Conservation (phyloP, 2,329 filamentous ascomycete species). For the Aspergillus sp. region DNA sequence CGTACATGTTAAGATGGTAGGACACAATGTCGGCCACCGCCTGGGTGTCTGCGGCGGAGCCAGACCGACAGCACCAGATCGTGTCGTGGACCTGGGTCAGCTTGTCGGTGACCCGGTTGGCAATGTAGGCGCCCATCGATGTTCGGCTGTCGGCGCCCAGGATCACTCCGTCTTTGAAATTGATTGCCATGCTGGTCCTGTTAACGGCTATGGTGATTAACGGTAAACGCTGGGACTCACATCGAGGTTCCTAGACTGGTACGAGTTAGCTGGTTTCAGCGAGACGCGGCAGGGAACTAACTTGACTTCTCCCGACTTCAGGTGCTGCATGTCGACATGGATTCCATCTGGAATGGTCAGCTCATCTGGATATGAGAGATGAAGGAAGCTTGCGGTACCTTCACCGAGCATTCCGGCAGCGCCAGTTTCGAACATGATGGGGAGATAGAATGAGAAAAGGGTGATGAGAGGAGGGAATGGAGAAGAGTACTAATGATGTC, state of each 20-base stretch:
- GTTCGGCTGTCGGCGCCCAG: conserved; percentile 93
- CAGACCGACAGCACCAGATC: conserved; percentile 98
- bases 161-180: conserved; percentile 97
- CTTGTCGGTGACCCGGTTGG: conserved; percentile 98
- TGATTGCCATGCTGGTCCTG: conserved; percentile 78
- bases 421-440: conserved; percentile 33
- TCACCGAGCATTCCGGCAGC: conserved; percentile 37
- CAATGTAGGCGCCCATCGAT: conserved; percentile 95
- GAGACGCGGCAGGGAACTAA: conserved; percentile 52
- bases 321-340: conserved; percentile 94
- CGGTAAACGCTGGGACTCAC: too few species aligned
- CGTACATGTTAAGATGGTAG: conserved; percentile 89
- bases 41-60: conserved; percentile 94
- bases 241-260: conserved; percentile 93
- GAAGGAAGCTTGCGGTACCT: conserved; percentile 24
- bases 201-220: too few species aligned
- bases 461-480: neutral
- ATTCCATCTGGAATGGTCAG: conserved; percentile 68
- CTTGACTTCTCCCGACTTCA: conserved; percentile 99
- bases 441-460: neutral
- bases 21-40: conserved; percentile 96
- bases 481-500: too few species aligned
- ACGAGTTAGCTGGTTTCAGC: too few species aligned
- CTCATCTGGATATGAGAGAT: too few species aligned
- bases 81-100: conserved; percentile 97